phyloP scores from a whole-genome alignment of 129 eudicot genomes.

The Solidago caesia region DNA sequence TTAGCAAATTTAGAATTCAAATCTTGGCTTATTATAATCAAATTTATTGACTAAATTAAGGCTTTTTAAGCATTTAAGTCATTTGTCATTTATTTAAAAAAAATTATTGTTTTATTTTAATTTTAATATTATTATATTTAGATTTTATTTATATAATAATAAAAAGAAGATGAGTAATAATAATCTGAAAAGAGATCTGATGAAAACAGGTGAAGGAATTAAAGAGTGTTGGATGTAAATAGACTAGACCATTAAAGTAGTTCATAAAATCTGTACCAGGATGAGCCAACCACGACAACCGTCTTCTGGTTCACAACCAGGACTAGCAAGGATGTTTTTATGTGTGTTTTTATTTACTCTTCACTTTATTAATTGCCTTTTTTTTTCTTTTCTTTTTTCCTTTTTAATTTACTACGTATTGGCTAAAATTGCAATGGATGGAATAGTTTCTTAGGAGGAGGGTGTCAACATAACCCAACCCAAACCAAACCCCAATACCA shows the following conservation, averaged over 20 bases:
- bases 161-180: conserved; percentile 10
- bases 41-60: neutral
- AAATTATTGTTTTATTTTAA: too few species aligned
- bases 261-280: conserved; percentile 25
- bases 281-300: conserved; percentile 40
- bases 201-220: conserved; percentile 37
- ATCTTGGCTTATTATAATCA: neutral
- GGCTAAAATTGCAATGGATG: too few species aligned
- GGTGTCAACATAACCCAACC: too few species aligned
- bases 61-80: conserved; percentile 12
- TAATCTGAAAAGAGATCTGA: neutral
- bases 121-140: neutral
- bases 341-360: conserved; percentile 28
- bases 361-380: neutral
- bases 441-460: too few species aligned
- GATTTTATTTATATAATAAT: neutral
- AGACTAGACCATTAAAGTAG: conserved; percentile 31
- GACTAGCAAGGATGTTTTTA: conserved; percentile 26
- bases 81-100: neutral
- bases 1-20: conserved; percentile 17
- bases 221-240: conserved; percentile 26
- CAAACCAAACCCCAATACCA: too few species aligned
- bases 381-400: too few species aligned
- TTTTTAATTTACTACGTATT: too few species aligned
- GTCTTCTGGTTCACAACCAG: conserved; percentile 28